A percentile compares a stretch with the other conserved stretches of the same genome.
Evolutionary conservation across 2,329 filamentous ascomycete genomes (phyloP).

Genomic region (Fusarium sp.): DNA sequence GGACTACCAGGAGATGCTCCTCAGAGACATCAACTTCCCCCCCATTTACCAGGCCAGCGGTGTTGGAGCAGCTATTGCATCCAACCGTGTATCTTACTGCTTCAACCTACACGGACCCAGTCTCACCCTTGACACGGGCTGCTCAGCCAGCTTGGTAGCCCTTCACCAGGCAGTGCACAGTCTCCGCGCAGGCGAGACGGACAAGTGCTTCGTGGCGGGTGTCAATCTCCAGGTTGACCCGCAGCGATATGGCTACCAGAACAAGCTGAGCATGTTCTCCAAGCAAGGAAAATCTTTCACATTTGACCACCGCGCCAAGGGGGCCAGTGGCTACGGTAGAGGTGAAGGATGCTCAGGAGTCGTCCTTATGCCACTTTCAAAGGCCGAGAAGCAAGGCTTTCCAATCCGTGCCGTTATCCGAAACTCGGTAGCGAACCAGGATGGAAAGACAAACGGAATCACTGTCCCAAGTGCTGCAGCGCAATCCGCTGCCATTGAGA

Average conservation of each 20-base stretch:
- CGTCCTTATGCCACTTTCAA: slow-evolving; percentile 58
- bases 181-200: slow-evolving; percentile 52
- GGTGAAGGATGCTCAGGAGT: slow-evolving; percentile 61
- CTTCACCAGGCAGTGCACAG: slow-evolving; percentile 59
- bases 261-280: slow-evolving; percentile 44
- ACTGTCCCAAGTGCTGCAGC: slow-evolving; percentile 53
- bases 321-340: slow-evolving; percentile 63
- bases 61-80: slow-evolving; percentile 58
- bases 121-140: slow-evolving; percentile 65
- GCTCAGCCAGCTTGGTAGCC: slow-evolving; percentile 62
- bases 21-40: slow-evolving; percentile 56
- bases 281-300: slow-evolving; percentile 50
- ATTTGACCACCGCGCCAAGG: slow-evolving; percentile 60
- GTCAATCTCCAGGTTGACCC: slow-evolving; percentile 48
- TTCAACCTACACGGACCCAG: slow-evolving; percentile 63
- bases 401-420: slow-evolving; percentile 55
- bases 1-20: slow-evolving; percentile 44
- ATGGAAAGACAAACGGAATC: slow-evolving; percentile 55
- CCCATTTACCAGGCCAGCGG: slow-evolving; percentile 63
- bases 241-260: slow-evolving; percentile 45
- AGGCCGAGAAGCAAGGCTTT: slow-evolving; percentile 58
- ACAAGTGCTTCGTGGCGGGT: slow-evolving; percentile 48
- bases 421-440: slow-evolving; percentile 55
- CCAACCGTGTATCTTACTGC: slow-evolving; percentile 63
- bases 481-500: slow-evolving; percentile 54